These are phyloP conservation scores for Endotrypanum monterogeii DNA, from an alignment of 208 protist genomes.

Conservation along the genomic window DNA sequence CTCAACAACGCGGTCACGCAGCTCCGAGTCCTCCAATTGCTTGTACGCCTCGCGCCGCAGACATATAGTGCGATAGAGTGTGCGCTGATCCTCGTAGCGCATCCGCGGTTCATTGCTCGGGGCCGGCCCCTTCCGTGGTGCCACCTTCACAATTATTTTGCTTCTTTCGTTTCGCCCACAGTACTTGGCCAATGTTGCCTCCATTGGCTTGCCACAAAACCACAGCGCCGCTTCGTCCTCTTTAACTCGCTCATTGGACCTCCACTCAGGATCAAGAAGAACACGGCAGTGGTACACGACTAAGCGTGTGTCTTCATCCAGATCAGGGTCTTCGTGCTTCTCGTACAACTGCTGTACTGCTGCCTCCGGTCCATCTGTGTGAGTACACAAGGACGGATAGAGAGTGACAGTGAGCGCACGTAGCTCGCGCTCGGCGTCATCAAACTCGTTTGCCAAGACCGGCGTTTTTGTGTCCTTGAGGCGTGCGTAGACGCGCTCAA, in stretches of 20 bases:
- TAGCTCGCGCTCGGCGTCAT: slow-evolving; percentile 35
- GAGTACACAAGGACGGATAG: slow-evolving; percentile 54
- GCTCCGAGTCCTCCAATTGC: slow-evolving; percentile 72
- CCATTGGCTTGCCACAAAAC: slow-evolving; percentile 81
- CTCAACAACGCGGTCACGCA: slow-evolving; percentile 66
- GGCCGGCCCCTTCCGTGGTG: slow-evolving; percentile 49
- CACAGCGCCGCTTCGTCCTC: slow-evolving; percentile 60
- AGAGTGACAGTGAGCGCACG: slow-evolving; percentile 43
- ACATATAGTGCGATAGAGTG: slow-evolving; percentile 53
- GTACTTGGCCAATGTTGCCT: slow-evolving; percentile 47
- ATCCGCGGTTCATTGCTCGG: slow-evolving; percentile 78
- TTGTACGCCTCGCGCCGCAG: slow-evolving; percentile 53
- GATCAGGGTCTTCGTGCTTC: slow-evolving; percentile 68
- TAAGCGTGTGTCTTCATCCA: slow-evolving; percentile 73
- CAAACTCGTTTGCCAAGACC: slow-evolving; percentile 43
- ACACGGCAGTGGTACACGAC: slow-evolving; percentile 83
- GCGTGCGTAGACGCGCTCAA: slow-evolving; percentile 32
- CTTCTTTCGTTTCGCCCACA: slow-evolving; percentile 72
- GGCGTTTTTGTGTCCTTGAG: slow-evolving; percentile 51
- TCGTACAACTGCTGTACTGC: slow-evolving; percentile 52
- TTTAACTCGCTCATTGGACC: slow-evolving; percentile 43
- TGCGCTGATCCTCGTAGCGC: slow-evolving; percentile 82
- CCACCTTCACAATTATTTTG: slow-evolving; percentile 72
- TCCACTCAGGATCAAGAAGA: slow-evolving; percentile 73
- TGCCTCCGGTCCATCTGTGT: slow-evolving; percentile 24